phyloP scores from a whole-genome alignment of 2,329 filamentous ascomycete genomes.

The Xylaria multiplex region DNA sequence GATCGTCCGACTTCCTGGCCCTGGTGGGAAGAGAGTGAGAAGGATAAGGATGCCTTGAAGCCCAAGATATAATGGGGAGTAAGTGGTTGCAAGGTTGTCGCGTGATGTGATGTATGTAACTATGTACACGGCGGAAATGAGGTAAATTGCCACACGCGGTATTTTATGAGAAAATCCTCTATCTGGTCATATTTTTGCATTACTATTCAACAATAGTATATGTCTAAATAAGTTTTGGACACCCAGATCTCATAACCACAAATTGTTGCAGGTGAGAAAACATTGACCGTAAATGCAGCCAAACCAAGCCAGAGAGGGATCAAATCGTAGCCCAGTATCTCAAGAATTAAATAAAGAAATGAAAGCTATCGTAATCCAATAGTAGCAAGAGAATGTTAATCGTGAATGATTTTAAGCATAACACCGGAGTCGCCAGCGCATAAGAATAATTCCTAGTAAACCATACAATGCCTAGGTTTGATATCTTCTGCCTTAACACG shows the following conservation, averaged over 20 bases:
- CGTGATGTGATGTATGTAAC: background rate
- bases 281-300: slow-evolving; percentile 15
- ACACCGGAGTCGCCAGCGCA: slow-evolving; percentile 13
- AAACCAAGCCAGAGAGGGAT: slow-evolving; percentile 17
- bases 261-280: slow-evolving; percentile 33
- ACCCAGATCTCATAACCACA: slow-evolving; percentile 17
- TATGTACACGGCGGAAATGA: background rate
- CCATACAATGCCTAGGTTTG: slow-evolving; percentile 6
- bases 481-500: slow-evolving; percentile 2
- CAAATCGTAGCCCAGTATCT: slow-evolving; percentile 33
- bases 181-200: slow-evolving; percentile 7
- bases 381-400: background rate
- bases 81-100: background rate
- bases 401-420: slow-evolving; percentile 8
- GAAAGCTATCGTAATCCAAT: slow-evolving; percentile 19
- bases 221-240: slow-evolving; percentile 22
- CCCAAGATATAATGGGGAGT: slow-evolving; percentile 28
- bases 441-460: slow-evolving; percentile 10
- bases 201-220: slow-evolving; percentile 15
- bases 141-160: background rate
- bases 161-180: slow-evolving; percentile 7
- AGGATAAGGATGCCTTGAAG: slow-evolving; percentile 25
- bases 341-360: slow-evolving; percentile 27
- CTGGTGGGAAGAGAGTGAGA: slow-evolving; percentile 71
- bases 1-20: slow-evolving; percentile 70